Base-by-base conservation (phyloP, 148 eudicot genomes). In the Chenopodium album region DNA sequence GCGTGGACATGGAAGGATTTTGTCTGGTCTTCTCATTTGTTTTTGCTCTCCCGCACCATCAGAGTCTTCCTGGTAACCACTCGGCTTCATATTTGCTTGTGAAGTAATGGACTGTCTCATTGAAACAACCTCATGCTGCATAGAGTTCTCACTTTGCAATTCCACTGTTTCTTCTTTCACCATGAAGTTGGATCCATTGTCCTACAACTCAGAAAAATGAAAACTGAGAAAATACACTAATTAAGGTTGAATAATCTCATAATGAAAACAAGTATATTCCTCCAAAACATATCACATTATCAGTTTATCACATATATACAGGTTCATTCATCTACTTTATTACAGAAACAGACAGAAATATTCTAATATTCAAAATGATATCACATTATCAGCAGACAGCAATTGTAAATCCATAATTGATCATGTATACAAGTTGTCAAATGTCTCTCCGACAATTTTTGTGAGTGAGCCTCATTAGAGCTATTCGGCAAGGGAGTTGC, bases 1-100 rank as follows among this genome's bases (percentile, higher is more conserved):
- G 32, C 91, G 81, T 6, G 91, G 91, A 81, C 91, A 89, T 11
- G 84, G 87, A 59, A 89, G 72, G 78, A 89, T 73, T 71, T 87
- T 89, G 82, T 89, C 89, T 0, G 91, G 91, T 73, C 84, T 85
- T 82, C 84, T 85, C 23, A 80, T 37, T 48, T 60, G 56, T 56
- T 77, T 87, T 22, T 73, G 80, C 17, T 68, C 78, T n/a, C 47
- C 84, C 1, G 34, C 31, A 47, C 78, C 65, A 76, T 78, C 84
- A 65, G 84, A 60, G 37, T 85, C 85, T 22, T 80, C 82, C 9
- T 82, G 69, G 20, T 81, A 78, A 63, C 13, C 75, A 78, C 78
- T 81, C 41, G 75, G 66, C 16, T 75, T 84, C 11, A 81, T 60
- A 69, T 22, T 50, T 64, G 12, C 70, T 41, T 22, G 83, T 11